Conservation (phyloP, 805 yeast species). For the Nakazawaea wyomingensis region DNA sequence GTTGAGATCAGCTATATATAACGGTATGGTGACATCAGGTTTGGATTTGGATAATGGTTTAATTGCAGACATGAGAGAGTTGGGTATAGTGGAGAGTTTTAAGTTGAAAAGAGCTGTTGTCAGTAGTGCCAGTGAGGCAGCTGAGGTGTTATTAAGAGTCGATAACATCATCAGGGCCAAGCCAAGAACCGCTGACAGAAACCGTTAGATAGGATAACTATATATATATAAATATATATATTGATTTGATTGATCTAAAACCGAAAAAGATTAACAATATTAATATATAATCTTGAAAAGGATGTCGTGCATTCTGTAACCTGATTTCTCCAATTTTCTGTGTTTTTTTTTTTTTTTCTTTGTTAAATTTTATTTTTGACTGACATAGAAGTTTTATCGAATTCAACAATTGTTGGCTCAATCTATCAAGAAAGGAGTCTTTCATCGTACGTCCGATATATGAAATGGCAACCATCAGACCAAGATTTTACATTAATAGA, state of each 20-base stretch:
- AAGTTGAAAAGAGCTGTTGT: conserved; percentile 93
- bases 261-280: no score
- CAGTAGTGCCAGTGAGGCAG: conserved; percentile 95
- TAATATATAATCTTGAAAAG: no score
- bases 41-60: conserved; percentile 79
- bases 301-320: no score
- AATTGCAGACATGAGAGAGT: conserved; percentile 90
- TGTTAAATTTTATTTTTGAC: no score
- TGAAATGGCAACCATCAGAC: no score
- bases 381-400: no score
- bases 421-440: no score
- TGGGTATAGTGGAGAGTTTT: conserved; percentile 89
- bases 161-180: conserved; percentile 96
- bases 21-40: conserved; percentile 89
- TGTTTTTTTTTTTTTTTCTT: no score
- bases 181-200: conserved; percentile 95
- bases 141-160: conserved; percentile 91
- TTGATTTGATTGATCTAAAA: background rate
- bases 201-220: conserved; percentile 18
- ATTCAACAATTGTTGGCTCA: no score
- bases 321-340: no score
- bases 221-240: background rate
- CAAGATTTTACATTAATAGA: background rate
- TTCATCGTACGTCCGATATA: no score
- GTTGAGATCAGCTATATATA: conserved; percentile 83